Conservation (phyloP, 1,139 yeast genomes). For the Kodamaea sp. region DNA sequence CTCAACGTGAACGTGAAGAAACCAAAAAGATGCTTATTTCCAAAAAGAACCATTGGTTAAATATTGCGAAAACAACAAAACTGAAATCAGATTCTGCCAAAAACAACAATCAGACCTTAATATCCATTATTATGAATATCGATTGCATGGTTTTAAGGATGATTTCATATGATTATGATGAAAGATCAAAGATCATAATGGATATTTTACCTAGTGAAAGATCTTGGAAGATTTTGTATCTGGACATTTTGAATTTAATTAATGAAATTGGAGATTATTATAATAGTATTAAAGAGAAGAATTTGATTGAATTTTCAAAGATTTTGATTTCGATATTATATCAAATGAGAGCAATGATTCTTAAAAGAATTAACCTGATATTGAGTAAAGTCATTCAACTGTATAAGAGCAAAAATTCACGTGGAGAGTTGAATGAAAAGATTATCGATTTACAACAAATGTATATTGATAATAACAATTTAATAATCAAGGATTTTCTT, state of each 20-base stretch:
- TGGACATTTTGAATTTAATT: slow-evolving; percentile 25
- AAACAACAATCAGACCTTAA: slow-evolving; percentile 18
- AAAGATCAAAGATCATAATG: slow-evolving; percentile 25
- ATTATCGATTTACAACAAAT: slow-evolving; percentile 30
- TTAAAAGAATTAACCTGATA: slow-evolving; percentile 28
- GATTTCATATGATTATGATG: slow-evolving; percentile 35
- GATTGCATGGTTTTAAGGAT: slow-evolving; percentile 32
- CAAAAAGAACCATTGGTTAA: slow-evolving; percentile 30
- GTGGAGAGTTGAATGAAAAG: slow-evolving; percentile 19
- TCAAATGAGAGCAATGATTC: slow-evolving; percentile 28
- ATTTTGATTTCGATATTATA: slow-evolving; percentile 30
- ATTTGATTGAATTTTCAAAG: slow-evolving; percentile 19
- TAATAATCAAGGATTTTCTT: slow-evolving; percentile 22
- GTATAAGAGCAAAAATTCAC: slow-evolving; percentile 18
- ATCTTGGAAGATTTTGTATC: slow-evolving; percentile 31
- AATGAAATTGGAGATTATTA: slow-evolving; percentile 18
- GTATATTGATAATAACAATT: slow-evolving; percentile 22
- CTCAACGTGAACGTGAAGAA: slow-evolving; percentile 17
- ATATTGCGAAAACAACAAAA: slow-evolving; percentile 27
- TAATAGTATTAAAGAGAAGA: slow-evolving; percentile 16
- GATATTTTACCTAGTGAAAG: slow-evolving; percentile 31
- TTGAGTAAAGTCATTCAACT: slow-evolving; percentile 24
- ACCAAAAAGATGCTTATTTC: slow-evolving; percentile 15
- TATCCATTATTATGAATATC: slow-evolving; percentile 26
- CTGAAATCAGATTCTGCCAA: slow-evolving; percentile 19